Evolutionary conservation across 2,329 filamentous ascomycete genomes (phyloP), one percentile per base, ranked within the genome.

Genomic region (Fonsecaea erecta): DNA sequence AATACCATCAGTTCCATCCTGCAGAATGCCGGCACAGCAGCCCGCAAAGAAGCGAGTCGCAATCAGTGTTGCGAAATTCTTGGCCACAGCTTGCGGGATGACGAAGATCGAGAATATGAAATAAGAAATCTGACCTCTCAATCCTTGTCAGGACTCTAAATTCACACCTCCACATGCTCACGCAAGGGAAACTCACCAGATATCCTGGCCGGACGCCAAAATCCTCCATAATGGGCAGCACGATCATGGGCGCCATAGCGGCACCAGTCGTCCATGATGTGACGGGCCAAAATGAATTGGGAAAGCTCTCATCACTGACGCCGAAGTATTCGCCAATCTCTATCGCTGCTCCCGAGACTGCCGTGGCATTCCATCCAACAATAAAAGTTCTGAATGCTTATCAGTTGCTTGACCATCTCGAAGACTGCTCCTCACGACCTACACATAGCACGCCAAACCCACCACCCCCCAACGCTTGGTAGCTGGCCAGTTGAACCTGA

Each of bases 211-310:
- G 70, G 24, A 74, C 63, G 43, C 75, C 75, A 37, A 69, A 74
- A 51, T 74, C 71, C 56, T 77, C 79, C 73, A 79, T 80, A 21
- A 79, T 56, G 1, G 79, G 79, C 2, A 82, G 62, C 1, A 77
- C 74, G 2, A 79, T 51, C 5, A 81, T 64, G 2, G 79, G 78
- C 11, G 77, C 76, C 0, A 79, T 65, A 4, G 78, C 80, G 16
- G 75, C 79, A 2, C 78, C 79, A 1, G 79, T 61, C 24, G 75
- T 78, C 79, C 78, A 80, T 3, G 75, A 75, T 3, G 78, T 72
- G 0, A 77, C 75, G 1, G 75, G 72, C 74, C 76, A 80, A 61
- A 76, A 79, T 5, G 75, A 75, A 57, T 78, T 70, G 16, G 78
- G 77, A 46, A 80, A 80, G 9, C 21, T 24, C 43, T 48, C 8